Evolutionary conservation across 768 basidiomycete species (phyloP), one percentile per base, ranked within the genome.

Genomic region (Cyathus striatus): DNA sequence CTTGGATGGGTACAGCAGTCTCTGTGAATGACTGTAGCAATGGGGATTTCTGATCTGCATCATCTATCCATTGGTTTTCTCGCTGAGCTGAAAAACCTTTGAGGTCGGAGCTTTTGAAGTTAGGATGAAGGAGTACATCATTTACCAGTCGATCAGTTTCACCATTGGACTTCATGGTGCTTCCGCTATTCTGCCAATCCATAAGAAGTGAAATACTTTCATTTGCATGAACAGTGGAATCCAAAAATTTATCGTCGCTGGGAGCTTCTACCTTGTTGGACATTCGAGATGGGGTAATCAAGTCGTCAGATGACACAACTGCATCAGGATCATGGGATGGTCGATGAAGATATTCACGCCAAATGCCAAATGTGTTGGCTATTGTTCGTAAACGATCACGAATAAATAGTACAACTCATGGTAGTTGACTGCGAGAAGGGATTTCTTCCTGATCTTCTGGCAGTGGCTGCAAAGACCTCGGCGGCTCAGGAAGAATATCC

Each of bases 271-370:
- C 18, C 30, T 21, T 10, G 41, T 24, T n/a, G 7, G 40, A 13
- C 23, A 40, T 25, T n/a, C 32, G 34, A 18, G 16, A 24, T 14
- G 22, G 33, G 39, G 24, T 23, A 20, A 18, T 23, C 10, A 10
- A 56, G 49, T 60, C 52, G 5, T 48, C 35, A 3, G 18, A 20
- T 3, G 51, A 36, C 23, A 59, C 37, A 37, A 44, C 49, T 10
- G 48, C 37, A 33, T 65, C 62, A 6, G 62, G 63, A 42, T 65
- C 61, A 35, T 53, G 59, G 13, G 61, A 56, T 1, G 62, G 63
- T 6, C 54, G 47, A 37, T 55, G 48, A 10, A 49, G 48, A 41
- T 63, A 64, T 38, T 54, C 38, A 10, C 58, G 43, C 9, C 42
- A 45, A 0, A 64, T 26, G 4, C 59, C 50, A 49, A 62, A 60